Base-by-base conservation (phyloP, 2,329 filamentous ascomycete genomes). In the Claviceps quebecensis region DNA sequence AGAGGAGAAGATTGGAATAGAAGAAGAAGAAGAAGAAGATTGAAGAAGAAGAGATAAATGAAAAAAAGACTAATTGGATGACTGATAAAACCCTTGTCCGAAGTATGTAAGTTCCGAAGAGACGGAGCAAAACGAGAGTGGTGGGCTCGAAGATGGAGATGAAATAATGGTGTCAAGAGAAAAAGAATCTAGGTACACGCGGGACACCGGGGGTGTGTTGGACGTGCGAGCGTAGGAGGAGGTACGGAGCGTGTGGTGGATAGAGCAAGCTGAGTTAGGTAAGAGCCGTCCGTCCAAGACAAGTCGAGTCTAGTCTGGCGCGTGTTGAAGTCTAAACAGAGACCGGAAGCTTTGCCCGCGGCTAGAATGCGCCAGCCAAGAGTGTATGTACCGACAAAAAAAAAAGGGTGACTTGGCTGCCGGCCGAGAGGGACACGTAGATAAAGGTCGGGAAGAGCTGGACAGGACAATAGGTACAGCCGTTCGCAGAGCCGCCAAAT, bases 291-390 rank as follows among this genome's bases (percentile, higher is more conserved):
- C 19, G n/a, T n/a, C n/a, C 17, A 36, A 40, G 36, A 48, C 40
- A 37, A 17, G 38, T 44, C 38, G 49, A 47, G 47, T 47, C 38
- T 53, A 47, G 47, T 37, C 38, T 47, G 51, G 47, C 47, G 48
- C 47, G 43, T 47, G 44, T 40, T 44, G 38, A 53, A 53, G 43
- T 50, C 44, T 53, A 50, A 53, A 47, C 45, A 41, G 23, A 45
- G 39, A 49, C 36, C 22, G 16, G 26, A 45, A 6, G 19, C 23
- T 38, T 48, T 13, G 41, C 41, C 48, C 41, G 47, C 47, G 45
- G 39, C 44, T 23, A 45, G 17, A 45, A 36, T 11, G 44, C 44
- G 44, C 44, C 16, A 41, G 26, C 44, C 19, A 43, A 43, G 40
- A 43, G 40, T 13, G 40, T 43, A 26, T 19, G 40, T 43, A 26